These are phyloP conservation scores for Globisporangium carolinianum DNA, from an alignment of 352 stramenopile genomes.

Conservation along the genomic window DNA sequence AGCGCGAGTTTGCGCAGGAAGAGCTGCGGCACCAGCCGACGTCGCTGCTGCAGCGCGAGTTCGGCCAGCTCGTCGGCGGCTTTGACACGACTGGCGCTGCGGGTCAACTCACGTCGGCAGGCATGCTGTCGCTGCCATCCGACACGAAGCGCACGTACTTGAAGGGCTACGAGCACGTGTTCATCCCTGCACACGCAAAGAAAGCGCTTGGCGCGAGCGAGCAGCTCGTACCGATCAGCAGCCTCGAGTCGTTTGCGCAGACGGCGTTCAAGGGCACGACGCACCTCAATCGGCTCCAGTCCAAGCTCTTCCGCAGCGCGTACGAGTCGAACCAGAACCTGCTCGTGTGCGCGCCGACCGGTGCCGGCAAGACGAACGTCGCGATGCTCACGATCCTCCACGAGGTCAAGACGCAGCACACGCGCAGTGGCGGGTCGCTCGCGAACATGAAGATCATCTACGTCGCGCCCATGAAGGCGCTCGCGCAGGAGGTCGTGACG, in stretches of 20 bases:
- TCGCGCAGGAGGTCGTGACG: conserved; percentile 98
- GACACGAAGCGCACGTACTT: conserved; percentile 69
- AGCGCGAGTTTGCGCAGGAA: conserved; percentile 66
- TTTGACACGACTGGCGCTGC: conserved; percentile 63
- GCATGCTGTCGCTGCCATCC: conserved; percentile 40
- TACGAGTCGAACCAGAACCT: conserved; percentile 97
- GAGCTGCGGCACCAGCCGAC: conserved; percentile 51
- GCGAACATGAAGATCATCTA: conserved; percentile 93
- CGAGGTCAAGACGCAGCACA: conserved; percentile 35
- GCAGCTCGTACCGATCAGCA: conserved; percentile 51
- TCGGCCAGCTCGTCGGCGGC: conserved; percentile 57
- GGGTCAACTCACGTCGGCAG: conserved; percentile 53
- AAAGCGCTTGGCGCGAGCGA: conserved; percentile 51
- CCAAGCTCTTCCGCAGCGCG: conserved; percentile 93
- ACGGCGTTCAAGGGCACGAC: conserved; percentile 71
- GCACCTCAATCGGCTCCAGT: conserved; percentile 97
- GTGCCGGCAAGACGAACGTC: conserved; percentile 99
- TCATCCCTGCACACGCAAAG: conserved; percentile 65
- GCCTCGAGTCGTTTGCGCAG: conserved; percentile 68
- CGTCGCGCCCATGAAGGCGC: conserved; percentile 96
- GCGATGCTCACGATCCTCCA: conserved; percentile 98
- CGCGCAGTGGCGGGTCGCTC: conserved; percentile 18
- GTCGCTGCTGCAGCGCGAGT: conserved; percentile 69
- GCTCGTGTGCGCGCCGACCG: conserved; percentile 98
- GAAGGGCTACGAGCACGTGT: conserved; percentile 82